Evolutionary conservation across 176 grass and related monocot genomes (phyloP).

Genomic region (Lolium multiflorum): DNA sequence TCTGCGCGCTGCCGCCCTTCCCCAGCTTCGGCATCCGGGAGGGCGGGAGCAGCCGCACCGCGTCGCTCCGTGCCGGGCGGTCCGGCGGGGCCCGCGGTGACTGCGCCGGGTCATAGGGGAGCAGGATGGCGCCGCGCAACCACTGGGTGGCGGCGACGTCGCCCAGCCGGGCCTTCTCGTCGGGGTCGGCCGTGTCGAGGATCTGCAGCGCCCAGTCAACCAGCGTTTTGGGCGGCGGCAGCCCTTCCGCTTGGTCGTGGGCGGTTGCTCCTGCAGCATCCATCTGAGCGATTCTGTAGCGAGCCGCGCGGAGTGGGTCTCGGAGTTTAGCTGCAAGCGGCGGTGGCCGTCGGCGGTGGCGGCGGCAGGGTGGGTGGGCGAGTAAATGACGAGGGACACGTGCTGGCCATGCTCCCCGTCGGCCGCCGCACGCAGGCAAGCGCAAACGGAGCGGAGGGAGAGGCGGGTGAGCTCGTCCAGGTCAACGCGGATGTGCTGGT

Average conservation of each 20-base stretch:
- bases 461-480: too few species aligned
- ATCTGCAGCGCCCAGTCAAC: too few species aligned
- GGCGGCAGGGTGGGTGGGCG: too few species aligned
- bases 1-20: conserved; percentile 82
- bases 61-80: conserved; percentile 69
- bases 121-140: conserved; percentile 62
- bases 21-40: conserved; percentile 76
- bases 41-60: conserved; percentile 70
- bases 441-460: too few species aligned
- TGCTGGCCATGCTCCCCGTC: too few species aligned
- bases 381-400: too few species aligned
- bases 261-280: conserved; percentile 29
- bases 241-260: too few species aligned
- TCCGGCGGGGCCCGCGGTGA: conserved; percentile 46
- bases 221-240: too few species aligned
- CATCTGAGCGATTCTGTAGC: conserved; percentile 24
- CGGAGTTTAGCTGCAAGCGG: conserved; percentile 14
- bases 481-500: too few species aligned
- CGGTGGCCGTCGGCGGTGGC: conserved; percentile 11
- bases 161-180: too few species aligned
- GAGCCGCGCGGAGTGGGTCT: neutral
- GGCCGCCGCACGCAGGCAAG: too few species aligned
- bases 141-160: conserved; percentile 57
- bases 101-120: conserved; percentile 48
- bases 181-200: too few species aligned